Evolutionary conservation across 2,329 filamentous ascomycete genomes (phyloP), one percentile per base, ranked within the genome.

Genomic region (Lachnum nothofagi): DNA sequence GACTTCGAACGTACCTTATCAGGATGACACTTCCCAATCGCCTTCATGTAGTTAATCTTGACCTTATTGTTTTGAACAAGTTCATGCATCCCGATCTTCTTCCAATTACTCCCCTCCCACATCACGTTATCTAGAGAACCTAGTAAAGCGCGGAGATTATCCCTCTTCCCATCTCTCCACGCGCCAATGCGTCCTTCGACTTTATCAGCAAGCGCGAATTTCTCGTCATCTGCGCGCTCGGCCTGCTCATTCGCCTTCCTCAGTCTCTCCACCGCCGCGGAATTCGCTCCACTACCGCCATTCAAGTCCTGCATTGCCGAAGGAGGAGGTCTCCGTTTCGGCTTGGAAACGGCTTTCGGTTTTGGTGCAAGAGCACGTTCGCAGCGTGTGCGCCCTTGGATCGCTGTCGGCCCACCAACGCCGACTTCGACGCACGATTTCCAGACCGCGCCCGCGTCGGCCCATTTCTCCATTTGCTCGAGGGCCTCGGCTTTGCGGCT

Each of bases 31-130:
- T 96, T 97, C 9, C 85, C 88, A 77, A 98, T 97, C 5, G 91
- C 93, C 79, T 95, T 96, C 93, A 98, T 97, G 67, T 98, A 98
- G 52, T 87, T 77, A 56, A 98, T 85, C 79, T 98, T 98, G 67
- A 97, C 93, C 75, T 91, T 95, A 59, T 88, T 90, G 27, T 90
- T 83, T 77, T 95, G 79, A 44, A 98, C 86, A 59, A 98, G 69
- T 71, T 98, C 93, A 56, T 91, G 85, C 81, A 98, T 82, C 25
- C 89, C 90, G 48, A 97, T 85, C 73, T 94, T 95, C 74, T 95
- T 96, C 93, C 93, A 98, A 3, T 89, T 90, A 54, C 89, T 88
- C 35, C 84, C 85, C 55, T 88, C 83, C 93, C 93, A 98, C 23
- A 98, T 76, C 23, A 98, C 90, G 33, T 77, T 79, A 63, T 98